Evolutionary conservation across 163 green algal species (phyloP).

Genomic region (Scenedesmus sp.): DNA sequence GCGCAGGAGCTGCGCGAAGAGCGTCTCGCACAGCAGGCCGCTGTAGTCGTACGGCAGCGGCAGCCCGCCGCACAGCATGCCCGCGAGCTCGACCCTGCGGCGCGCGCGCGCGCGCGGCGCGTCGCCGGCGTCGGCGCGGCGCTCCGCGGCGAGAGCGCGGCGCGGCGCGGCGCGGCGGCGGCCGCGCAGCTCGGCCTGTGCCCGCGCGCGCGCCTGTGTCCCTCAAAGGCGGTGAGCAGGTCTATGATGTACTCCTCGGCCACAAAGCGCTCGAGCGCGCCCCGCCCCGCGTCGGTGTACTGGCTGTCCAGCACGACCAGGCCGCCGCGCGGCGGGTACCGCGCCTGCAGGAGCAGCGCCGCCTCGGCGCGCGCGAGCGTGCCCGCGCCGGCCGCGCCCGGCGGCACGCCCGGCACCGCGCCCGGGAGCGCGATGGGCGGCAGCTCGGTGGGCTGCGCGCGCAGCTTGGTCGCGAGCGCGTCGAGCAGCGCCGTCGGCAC

Average conservation of each 20-base stretch:
- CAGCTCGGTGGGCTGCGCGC: conserved; percentile 52
- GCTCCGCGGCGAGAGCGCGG: background rate
- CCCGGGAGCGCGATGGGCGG: conserved; percentile 49
- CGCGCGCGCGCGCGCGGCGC: background rate
- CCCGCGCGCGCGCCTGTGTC: conserved; percentile 53
- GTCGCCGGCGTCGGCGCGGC: background rate
- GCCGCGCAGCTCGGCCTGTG: background rate
- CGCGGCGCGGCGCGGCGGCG: background rate
- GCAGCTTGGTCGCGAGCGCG: conserved; percentile 55
- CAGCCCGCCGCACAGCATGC: conserved; percentile 64
- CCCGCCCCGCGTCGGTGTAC: conserved; percentile 66
- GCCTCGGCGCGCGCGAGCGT: conserved; percentile 12
- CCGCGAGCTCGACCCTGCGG: conserved; percentile 66
- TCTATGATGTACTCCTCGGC: conserved; percentile 91
- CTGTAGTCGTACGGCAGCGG: conserved; percentile 67
- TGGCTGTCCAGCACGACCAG: conserved; percentile 71
- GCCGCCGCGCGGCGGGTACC: conserved; percentile 73
- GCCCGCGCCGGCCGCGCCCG: background rate
- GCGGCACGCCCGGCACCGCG: conserved; percentile 7
- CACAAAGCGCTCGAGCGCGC: conserved; percentile 79
- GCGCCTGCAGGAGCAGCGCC: conserved; percentile 11
- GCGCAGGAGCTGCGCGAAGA: conserved; percentile 91
- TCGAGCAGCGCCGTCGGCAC: conserved; percentile 36
- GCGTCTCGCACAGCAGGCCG: conserved; percentile 77
- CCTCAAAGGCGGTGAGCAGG: conserved; percentile 77